A percentile compares a stretch with the other conserved stretches of the same genome.
Conservation (phyloP, 371 early-diverging fungal species). For the Mucor mucedo region DNA sequence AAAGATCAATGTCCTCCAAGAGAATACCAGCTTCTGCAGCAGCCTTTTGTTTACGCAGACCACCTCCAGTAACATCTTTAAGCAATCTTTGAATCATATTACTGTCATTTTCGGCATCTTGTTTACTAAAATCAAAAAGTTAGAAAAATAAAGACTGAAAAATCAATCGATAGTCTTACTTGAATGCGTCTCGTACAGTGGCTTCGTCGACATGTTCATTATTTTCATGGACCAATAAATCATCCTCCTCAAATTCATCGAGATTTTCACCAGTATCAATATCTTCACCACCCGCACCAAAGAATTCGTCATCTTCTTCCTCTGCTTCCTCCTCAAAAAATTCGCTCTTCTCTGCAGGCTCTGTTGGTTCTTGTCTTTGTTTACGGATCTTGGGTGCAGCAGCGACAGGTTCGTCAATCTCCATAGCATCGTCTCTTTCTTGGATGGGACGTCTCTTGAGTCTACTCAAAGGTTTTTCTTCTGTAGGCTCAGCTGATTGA, state of each 20-base stretch:
- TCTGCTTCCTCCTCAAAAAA: slow-evolving; percentile 56
- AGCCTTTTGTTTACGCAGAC: slow-evolving; percentile 43
- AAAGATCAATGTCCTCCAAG: slow-evolving; percentile 48
- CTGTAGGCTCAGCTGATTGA: background rate
- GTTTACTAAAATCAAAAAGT: slow-evolving; percentile 22
- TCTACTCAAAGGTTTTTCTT: slow-evolving; percentile 25
- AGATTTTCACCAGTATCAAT: slow-evolving; percentile 37
- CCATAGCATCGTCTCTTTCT: slow-evolving; percentile 22
- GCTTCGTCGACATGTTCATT: slow-evolving; percentile 48
- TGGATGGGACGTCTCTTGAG: slow-evolving; percentile 22
- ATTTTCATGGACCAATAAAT: slow-evolving; percentile 43
- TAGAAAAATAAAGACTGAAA: background rate
- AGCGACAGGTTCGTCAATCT: slow-evolving; percentile 12
- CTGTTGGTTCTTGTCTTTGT: background rate
- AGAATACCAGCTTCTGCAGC: slow-evolving; percentile 43
- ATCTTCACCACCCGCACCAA: slow-evolving; percentile 49
- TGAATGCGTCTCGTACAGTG: slow-evolving; percentile 35
- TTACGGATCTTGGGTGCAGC: background rate
- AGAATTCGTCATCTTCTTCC: slow-evolving; percentile 57
- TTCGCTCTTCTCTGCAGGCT: slow-evolving; percentile 24
- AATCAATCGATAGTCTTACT: slow-evolving; percentile 21
- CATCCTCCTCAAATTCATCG: slow-evolving; percentile 53
- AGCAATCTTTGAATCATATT: slow-evolving; percentile 46
- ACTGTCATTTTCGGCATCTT: slow-evolving; percentile 45
- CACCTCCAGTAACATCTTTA: slow-evolving; percentile 55